phyloP scores from a whole-genome alignment of 371 early-diverging fungal genomes.

The Lichtheimia hyalospora region DNA sequence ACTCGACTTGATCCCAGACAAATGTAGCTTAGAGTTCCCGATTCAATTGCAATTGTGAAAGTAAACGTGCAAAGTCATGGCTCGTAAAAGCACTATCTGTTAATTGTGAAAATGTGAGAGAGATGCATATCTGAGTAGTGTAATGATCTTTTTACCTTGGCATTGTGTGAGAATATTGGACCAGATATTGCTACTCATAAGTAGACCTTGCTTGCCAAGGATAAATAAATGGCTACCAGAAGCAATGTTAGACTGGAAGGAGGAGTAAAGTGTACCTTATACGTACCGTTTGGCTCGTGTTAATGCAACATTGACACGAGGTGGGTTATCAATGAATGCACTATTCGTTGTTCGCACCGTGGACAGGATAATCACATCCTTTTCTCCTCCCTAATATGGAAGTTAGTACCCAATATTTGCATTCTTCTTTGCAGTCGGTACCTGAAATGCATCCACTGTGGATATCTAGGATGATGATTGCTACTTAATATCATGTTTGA shows the following conservation, averaged over 20 bases:
- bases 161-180: conserved; percentile 36
- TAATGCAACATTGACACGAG: conserved; percentile 63
- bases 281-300: conserved; percentile 54
- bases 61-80: conserved; percentile 9
- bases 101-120: neutral
- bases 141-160: conserved; percentile 26
- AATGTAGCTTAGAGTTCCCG: neutral
- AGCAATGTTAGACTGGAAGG: neutral
- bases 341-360: conserved; percentile 66
- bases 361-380: conserved; percentile 76
- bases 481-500: neutral
- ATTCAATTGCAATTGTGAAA: conserved; percentile 4
- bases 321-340: conserved; percentile 56
- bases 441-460: conserved; percentile 85
- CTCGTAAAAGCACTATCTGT: conserved; percentile 9
- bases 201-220: conserved; percentile 45
- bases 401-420: no score
- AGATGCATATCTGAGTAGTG: neutral
- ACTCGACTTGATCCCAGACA: no score
- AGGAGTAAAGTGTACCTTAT: neutral
- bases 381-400: conserved; percentile 74
- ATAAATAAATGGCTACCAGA: conserved; percentile 61
- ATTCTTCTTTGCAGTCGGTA: neutral
- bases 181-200: conserved; percentile 36
- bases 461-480: conserved; percentile 45